Conservation (phyloP, 2,329 filamentous ascomycete species). For the Talaromyces sp. region DNA sequence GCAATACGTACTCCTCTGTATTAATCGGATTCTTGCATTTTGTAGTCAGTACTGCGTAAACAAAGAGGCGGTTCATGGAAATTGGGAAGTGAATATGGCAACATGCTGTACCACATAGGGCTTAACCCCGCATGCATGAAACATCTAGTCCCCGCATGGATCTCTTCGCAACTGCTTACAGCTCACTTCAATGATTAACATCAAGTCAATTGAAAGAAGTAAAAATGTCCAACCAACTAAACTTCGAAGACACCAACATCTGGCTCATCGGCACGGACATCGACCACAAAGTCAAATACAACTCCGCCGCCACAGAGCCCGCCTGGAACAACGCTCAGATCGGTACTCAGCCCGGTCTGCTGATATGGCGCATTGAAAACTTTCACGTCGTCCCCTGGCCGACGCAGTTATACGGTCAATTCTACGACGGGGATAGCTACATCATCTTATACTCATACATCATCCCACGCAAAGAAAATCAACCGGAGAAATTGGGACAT, state of each 20-base stretch:
- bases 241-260: constrained; percentile 67
- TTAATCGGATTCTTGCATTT: not conserved
- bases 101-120: not conserved
- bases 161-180: not conserved
- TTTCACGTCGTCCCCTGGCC: constrained; percentile 64
- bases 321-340: constrained; percentile 62
- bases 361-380: constrained; percentile 65
- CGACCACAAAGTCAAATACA: constrained; percentile 66
- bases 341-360: constrained; percentile 53
- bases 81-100: not conserved
- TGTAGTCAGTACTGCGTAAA: not conserved
- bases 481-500: constrained; percentile 50
- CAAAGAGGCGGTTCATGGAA: not conserved
- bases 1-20: not conserved
- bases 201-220: too few relatives aligned
- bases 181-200: too few relatives aligned
- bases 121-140: not conserved
- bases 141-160: not conserved
- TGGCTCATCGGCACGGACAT: constrained; percentile 62
- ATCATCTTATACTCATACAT: constrained; percentile 62
- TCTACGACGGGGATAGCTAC: constrained; percentile 67
- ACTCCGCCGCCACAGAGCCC: constrained; percentile 62
- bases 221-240: constrained; percentile 18
- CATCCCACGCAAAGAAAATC: constrained; percentile 36
- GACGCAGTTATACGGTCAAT: constrained; percentile 54